A percentile compares a stretch with the other conserved stretches of the same genome.
Evolutionary conservation across 2,329 filamentous ascomycete species (phyloP).

Genomic region (Herpomyces periplanetae): DNA sequence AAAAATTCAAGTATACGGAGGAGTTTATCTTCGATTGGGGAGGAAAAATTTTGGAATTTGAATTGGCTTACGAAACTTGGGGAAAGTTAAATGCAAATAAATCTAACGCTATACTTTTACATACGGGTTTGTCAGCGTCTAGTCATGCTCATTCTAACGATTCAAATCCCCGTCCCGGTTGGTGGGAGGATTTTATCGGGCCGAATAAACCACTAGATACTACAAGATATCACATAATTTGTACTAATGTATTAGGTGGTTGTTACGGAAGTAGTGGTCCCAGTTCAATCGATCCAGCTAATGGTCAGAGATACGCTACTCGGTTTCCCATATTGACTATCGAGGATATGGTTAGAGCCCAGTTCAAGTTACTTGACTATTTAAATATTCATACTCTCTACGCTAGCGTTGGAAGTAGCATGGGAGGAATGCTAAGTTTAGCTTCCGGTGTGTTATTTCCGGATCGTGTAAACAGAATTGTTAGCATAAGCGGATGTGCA

Average conservation of each 20-base stretch:
- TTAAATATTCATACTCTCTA: slow-evolving; percentile 40
- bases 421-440: slow-evolving; percentile 93
- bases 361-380: slow-evolving; percentile 50
- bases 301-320: slow-evolving; percentile 60
- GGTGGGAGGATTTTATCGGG: slow-evolving; percentile 98
- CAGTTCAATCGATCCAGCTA: slow-evolving; percentile 46
- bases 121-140: slow-evolving; percentile 81
- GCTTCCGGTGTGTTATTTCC: slow-evolving; percentile 54
- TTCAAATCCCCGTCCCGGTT: slow-evolving; percentile 49
- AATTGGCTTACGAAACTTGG: slow-evolving; percentile 80
- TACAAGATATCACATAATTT: slow-evolving; percentile 62
- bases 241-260: slow-evolving; percentile 79
- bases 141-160: slow-evolving; percentile 83
- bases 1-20: slow-evolving; percentile 28
- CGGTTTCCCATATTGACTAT: slow-evolving; percentile 81
- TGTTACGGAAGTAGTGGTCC: slow-evolving; percentile 89
- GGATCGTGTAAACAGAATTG: slow-evolving; percentile 36
- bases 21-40: slow-evolving; percentile 73
- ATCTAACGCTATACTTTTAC: slow-evolving; percentile 59
- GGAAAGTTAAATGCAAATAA: slow-evolving; percentile 35
- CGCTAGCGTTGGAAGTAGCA: slow-evolving; percentile 73
- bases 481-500: slow-evolving; percentile 69
- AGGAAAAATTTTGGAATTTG: slow-evolving; percentile 51
- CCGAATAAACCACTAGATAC: slow-evolving; percentile 54
- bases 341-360: slow-evolving; percentile 85